phyloP scores from a whole-genome alignment of 2,329 filamentous ascomycete genomes.

The Ophiostoma novo-ulmi region DNA sequence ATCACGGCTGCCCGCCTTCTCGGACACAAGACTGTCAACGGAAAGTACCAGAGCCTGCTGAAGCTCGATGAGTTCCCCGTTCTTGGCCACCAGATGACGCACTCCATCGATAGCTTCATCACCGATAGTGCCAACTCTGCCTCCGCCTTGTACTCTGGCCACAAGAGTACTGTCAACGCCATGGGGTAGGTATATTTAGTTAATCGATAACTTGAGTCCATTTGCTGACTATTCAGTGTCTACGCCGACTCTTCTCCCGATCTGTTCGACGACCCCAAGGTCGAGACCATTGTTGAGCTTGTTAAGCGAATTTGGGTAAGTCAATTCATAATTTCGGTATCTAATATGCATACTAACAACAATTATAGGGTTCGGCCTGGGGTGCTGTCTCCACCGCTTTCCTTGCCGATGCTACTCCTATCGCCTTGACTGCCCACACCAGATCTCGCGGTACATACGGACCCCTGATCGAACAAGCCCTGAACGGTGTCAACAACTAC shows the following conservation, averaged over 20 bases:
- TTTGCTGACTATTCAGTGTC: conserved; percentile 40
- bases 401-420: conserved; percentile 77
- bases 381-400: conserved; percentile 74
- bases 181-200: conserved; percentile 42
- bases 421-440: conserved; percentile 67
- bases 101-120: conserved; percentile 79
- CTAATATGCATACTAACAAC: neutral
- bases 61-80: conserved; percentile 78
- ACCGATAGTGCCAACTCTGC: conserved; percentile 84
- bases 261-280: conserved; percentile 76
- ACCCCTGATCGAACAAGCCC: conserved; percentile 67
- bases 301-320: conserved; percentile 58
- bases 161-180: conserved; percentile 79
- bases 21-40: conserved; percentile 76
- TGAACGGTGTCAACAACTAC: conserved; percentile 73
- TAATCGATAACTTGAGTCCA: neutral
- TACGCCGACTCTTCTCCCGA: conserved; percentile 72
- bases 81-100: conserved; percentile 84
- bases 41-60: conserved; percentile 72
- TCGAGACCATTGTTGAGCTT: conserved; percentile 77
- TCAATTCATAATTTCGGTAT: neutral
- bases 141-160: conserved; percentile 73
- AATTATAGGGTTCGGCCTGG: conserved; percentile 46
- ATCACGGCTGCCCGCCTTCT: conserved; percentile 75
- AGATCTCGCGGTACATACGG: conserved; percentile 64